Evolutionary conservation across 2,329 filamentous ascomycete genomes (phyloP).

Genomic region (Hypocreales sp.): DNA sequence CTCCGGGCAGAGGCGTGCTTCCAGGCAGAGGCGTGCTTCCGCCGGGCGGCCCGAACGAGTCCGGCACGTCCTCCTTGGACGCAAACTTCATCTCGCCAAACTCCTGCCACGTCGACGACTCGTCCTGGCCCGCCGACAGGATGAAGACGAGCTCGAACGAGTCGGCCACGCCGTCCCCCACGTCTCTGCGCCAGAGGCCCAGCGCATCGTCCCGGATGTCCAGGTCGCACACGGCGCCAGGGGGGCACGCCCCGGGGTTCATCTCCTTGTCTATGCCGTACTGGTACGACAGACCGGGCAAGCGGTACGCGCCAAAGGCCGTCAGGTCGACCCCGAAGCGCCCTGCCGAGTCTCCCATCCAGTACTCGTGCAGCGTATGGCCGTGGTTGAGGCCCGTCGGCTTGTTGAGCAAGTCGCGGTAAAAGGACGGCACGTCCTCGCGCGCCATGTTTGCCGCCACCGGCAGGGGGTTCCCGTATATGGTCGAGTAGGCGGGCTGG

Average conservation of each 20-base stretch:
- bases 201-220: slow-evolving; percentile 33
- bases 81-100: slow-evolving; percentile 38
- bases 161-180: slow-evolving; percentile 30
- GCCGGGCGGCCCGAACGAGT: slow-evolving; percentile 30
- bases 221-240: slow-evolving; percentile 22
- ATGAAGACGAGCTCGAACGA: slow-evolving; percentile 36
- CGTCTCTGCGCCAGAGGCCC: slow-evolving; percentile 31
- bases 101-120: slow-evolving; percentile 39
- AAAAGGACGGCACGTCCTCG: slow-evolving; percentile 31
- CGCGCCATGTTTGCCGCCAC: slow-evolving; percentile 23
- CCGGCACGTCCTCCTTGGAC: slow-evolving; percentile 28
- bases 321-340: slow-evolving; percentile 36
- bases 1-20: no score
- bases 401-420: slow-evolving; percentile 33
- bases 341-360: slow-evolving; percentile 39
- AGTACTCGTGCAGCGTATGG: slow-evolving; percentile 39
- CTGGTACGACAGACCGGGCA: slow-evolving; percentile 30
- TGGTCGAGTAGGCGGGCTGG: slow-evolving; percentile 24
- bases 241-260: slow-evolving; percentile 31
- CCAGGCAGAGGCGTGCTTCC: no score
- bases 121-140: slow-evolving; percentile 37
- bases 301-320: slow-evolving; percentile 32
- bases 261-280: slow-evolving; percentile 33
- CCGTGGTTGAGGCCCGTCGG: slow-evolving; percentile 31
- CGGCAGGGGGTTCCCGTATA: slow-evolving; percentile 34